Conservation (phyloP, 2,329 filamentous ascomycete genomes). For the Hypocrella siamensis region DNA sequence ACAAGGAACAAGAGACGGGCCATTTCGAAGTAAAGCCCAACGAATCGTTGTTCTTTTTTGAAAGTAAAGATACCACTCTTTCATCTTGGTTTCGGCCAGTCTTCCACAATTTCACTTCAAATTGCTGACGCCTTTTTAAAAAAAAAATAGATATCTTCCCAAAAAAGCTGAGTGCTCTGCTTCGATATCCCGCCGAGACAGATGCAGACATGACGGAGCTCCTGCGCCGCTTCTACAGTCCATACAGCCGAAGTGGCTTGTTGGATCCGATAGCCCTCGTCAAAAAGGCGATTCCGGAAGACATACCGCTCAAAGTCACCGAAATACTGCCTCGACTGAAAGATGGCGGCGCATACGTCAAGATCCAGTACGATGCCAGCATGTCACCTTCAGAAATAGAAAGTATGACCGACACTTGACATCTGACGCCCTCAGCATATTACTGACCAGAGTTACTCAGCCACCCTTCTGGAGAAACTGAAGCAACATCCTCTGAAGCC, state of each 20-base stretch:
- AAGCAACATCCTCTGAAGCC: slow-evolving; percentile 59
- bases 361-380: slow-evolving; percentile 43
- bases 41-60: slow-evolving; percentile 79
- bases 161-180: slow-evolving; percentile 43
- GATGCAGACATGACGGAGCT: slow-evolving; percentile 33
- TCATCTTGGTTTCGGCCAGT: not conserved
- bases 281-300: slow-evolving; percentile 46
- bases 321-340: slow-evolving; percentile 74
- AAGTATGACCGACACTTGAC: not conserved
- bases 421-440: not conserved
- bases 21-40: slow-evolving; percentile 65
- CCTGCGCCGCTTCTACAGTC: slow-evolving; percentile 34
- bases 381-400: slow-evolving; percentile 26
- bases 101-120: too few species aligned
- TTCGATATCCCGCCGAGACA: slow-evolving; percentile 31
- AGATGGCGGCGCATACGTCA: slow-evolving; percentile 88
- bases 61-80: slow-evolving; percentile 47
- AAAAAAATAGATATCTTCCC: slow-evolving; percentile 79
- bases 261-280: slow-evolving; percentile 37
- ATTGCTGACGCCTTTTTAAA: too few species aligned
- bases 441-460: slow-evolving; percentile 10
- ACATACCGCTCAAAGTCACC: slow-evolving; percentile 51
- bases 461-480: slow-evolving; percentile 45
- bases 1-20: slow-evolving; percentile 52
- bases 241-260: slow-evolving; percentile 28